Percentiles rank a stretch among this genome's conserved stretches.
Conservation (phyloP, 345 rosid genomes). For the Linum lewisii region DNA sequence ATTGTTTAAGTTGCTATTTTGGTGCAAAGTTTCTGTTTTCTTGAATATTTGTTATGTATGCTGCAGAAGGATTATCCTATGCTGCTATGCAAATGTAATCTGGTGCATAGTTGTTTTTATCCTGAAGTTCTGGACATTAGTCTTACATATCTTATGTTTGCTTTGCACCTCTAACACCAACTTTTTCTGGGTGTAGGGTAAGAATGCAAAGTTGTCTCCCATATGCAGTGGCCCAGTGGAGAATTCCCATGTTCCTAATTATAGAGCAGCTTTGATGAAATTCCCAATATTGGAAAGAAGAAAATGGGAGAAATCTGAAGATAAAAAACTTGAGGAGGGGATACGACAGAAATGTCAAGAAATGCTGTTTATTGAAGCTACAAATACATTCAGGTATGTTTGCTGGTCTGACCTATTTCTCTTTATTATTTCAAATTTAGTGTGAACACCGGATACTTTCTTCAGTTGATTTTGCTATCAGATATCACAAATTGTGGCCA, state of each 20-base stretch:
- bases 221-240: constrained; percentile 55
- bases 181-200: constrained; percentile 37
- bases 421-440: too few relatives aligned
- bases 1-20: too few relatives aligned
- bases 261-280: constrained; percentile 39
- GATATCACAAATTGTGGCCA: too few relatives aligned
- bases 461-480: too few relatives aligned
- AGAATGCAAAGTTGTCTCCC: constrained; percentile 36
- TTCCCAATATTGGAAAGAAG: constrained; percentile 50
- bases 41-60: background rate
- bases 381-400: constrained; percentile 51
- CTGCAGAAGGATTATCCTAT: background rate
- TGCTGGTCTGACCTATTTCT: background rate
- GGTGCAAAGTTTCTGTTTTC: background rate
- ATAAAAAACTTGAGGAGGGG: constrained; percentile 64
- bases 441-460: too few relatives aligned
- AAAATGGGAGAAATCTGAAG: constrained; percentile 66
- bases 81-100: background rate
- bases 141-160: background rate
- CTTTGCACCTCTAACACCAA: constrained; percentile 8
- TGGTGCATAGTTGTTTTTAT: background rate
- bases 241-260: constrained; percentile 56
- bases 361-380: constrained; percentile 39
- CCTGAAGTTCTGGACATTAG: background rate
- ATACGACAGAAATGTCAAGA: constrained; percentile 70